These are phyloP conservation scores for Stachybotrys chlorohalonatus DNA, from an alignment of 2,329 filamentous ascomycete genomes.

Conservation along the genomic window DNA sequence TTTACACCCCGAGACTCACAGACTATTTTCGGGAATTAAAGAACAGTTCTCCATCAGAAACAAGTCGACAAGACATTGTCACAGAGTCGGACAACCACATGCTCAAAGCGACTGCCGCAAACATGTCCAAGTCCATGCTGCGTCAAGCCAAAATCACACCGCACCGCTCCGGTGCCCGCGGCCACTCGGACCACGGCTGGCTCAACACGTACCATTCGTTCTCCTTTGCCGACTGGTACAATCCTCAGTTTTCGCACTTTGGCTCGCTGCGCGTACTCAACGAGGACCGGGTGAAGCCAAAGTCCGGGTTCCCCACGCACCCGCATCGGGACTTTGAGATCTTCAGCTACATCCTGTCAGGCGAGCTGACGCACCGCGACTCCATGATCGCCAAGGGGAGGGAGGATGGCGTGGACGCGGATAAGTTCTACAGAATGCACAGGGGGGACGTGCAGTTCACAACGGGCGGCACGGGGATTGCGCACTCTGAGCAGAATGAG, in stretches of 20 bases:
- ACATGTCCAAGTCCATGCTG: constrained; percentile 52
- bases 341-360: constrained; percentile 78
- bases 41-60: no score
- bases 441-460: constrained; percentile 86
- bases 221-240: constrained; percentile 65
- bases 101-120: constrained; percentile 27
- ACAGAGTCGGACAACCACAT: constrained; percentile 9
- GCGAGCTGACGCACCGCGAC: constrained; percentile 81
- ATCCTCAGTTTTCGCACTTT: constrained; percentile 59
- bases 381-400: constrained; percentile 66
- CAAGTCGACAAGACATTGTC: constrained; percentile 4
- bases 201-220: constrained; percentile 83
- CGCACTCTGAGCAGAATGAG: constrained; percentile 78
- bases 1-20: constrained; percentile 14
- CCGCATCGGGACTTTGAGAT: constrained; percentile 83
- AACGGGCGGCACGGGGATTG: constrained; percentile 71
- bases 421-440: constrained; percentile 62
- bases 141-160: constrained; percentile 64
- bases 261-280: constrained; percentile 78
- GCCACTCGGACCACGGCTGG: constrained; percentile 79
- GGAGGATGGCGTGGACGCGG: constrained; percentile 50
- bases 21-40: constrained; percentile 6
- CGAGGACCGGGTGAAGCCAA: constrained; percentile 71
- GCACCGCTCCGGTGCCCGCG: constrained; percentile 62
- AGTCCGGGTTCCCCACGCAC: constrained; percentile 75